Percentiles rank a stretch among this genome's conserved stretches.
Evolutionary conservation across 345 rosid genomes (phyloP).

Genomic region (Salix exigua): DNA sequence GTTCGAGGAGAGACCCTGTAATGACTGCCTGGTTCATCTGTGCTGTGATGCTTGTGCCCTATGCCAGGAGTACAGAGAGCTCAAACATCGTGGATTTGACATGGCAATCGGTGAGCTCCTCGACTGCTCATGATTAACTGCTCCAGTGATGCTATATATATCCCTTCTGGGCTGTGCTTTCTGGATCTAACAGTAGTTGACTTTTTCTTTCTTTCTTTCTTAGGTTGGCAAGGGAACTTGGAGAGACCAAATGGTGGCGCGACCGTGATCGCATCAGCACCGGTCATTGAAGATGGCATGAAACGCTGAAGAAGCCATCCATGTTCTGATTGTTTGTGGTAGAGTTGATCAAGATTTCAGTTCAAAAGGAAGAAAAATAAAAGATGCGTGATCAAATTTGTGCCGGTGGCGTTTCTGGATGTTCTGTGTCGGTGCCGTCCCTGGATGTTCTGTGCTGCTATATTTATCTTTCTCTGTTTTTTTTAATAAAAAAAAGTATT

Average conservation of each 20-base stretch:
- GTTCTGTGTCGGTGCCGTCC: too few species aligned
- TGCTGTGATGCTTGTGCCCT: constrained; percentile 39
- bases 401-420: too few species aligned
- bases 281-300: constrained; percentile 28
- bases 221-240: constrained; percentile 11
- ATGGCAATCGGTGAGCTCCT: constrained; percentile 30
- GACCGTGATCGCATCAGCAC: neutral
- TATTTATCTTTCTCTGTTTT: too few species aligned
- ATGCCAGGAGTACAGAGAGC: constrained; percentile 41
- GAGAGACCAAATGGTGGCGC: neutral
- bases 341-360: too few species aligned
- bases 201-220: neutral
- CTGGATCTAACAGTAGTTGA: neutral
- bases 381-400: too few species aligned
- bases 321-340: neutral
- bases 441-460: too few species aligned
- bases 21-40: constrained; percentile 30
- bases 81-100: constrained; percentile 38
- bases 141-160: neutral
- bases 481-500: too few species aligned
- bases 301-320: constrained; percentile 4
- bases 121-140: too few species aligned
- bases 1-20: constrained; percentile 15
- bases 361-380: too few species aligned
- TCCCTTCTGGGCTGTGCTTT: neutral